Evolutionary conservation across 257 asterid species (phyloP), one percentile per base, ranked within the genome.

Genomic region (Linaria vulgaris): DNA sequence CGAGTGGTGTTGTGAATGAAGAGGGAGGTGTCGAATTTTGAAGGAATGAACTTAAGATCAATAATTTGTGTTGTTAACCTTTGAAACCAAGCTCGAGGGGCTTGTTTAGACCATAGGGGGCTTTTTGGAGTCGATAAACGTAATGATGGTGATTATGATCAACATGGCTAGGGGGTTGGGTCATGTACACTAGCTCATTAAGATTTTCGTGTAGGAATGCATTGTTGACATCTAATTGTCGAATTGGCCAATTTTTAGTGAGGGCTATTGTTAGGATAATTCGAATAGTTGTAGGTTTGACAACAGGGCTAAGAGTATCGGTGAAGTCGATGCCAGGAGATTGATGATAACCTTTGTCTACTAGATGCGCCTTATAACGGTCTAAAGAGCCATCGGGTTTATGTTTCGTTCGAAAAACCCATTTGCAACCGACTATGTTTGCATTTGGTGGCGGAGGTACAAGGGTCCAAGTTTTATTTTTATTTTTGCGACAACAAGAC

Each of bases 201-300:
- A 57, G 25, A 15, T 34, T 34, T 34, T 23, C 73, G 23, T 60
- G 23, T 0, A 38, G 24, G 3, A 68, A 48, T 7, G 59, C 66
- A 20, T 67, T 67, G 17, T 47, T 57, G 6, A 67, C 30, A n/a
- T 67, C 66, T 1, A 66, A 14, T 7, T 66, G 64, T 0, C 64
- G 14, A 1, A 56, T 5, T 1, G 44, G 4, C 64, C 58, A 66
- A 2, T 12, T 38, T 23, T 4, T 5, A 24, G 14, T 12, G 1
- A 66, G 17, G 0, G 37, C 64, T 0, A 66, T 13, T 1, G 56
- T 14, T 0, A 66, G 34, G 1, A 66, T n/a, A 3, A 31, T 3
- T 0, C 39, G 58, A 9, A 66, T 46, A 10, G 64, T 67, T 0
- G 49, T 22, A 10, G 48, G 59, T 21, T 67, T 67, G 31, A 46